Percentiles rank a stretch among this genome's conserved stretches.
Conservation (phyloP, 2,329 filamentous ascomycete species). For the Paecilomyces sp. region DNA sequence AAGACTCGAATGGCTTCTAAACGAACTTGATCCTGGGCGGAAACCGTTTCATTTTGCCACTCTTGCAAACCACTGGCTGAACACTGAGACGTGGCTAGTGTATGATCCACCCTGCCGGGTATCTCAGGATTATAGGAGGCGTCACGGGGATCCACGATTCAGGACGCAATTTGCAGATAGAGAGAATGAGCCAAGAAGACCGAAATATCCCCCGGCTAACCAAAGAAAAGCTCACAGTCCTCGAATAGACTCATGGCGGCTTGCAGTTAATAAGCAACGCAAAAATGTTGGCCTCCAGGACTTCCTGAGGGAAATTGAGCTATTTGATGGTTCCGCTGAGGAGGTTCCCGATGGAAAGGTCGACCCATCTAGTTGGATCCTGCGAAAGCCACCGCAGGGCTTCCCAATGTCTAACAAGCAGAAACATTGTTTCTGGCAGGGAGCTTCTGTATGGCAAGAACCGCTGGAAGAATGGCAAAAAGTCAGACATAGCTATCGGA, state of each 20-base stretch:
- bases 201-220: slow-evolving; percentile 18
- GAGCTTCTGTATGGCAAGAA: slow-evolving; percentile 33
- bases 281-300: slow-evolving; percentile 20
- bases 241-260: slow-evolving; percentile 33
- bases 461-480: slow-evolving; percentile 33
- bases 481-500: slow-evolving; percentile 26
- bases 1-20: slow-evolving; percentile 30
- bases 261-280: slow-evolving; percentile 28
- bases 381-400: slow-evolving; percentile 34
- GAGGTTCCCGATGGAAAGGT: slow-evolving; percentile 30
- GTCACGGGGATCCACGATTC: slow-evolving; percentile 28
- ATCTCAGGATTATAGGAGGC: slow-evolving; percentile 20
- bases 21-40: slow-evolving; percentile 31
- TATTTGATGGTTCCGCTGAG: slow-evolving; percentile 30
- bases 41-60: slow-evolving; percentile 33
- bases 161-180: slow-evolving; percentile 22
- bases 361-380: slow-evolving; percentile 34
- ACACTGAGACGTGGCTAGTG: slow-evolving; percentile 32
- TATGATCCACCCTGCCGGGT: slow-evolving; percentile 32
- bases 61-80: slow-evolving; percentile 37
- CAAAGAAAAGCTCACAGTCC: slow-evolving; percentile 17
- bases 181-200: slow-evolving; percentile 8
- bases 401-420: slow-evolving; percentile 28
- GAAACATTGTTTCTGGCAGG: slow-evolving; percentile 31
- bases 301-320: slow-evolving; percentile 20